phyloP scores from a whole-genome alignment of 2,329 filamentous ascomycete genomes.

The Cordyceps tenuipes region DNA sequence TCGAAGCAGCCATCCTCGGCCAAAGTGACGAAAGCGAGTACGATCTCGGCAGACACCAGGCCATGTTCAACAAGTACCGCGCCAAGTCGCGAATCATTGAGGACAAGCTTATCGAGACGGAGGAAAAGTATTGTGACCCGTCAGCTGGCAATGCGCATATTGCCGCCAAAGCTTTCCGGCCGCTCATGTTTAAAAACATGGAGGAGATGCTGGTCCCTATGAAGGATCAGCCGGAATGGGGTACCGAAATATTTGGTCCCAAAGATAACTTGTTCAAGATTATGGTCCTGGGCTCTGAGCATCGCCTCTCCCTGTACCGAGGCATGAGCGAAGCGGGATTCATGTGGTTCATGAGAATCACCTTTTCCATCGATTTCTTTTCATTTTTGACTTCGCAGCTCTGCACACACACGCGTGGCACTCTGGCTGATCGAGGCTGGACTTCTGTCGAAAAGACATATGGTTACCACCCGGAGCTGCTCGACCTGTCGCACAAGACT shows the following conservation, averaged over 20 bases:
- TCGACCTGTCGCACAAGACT: slow-evolving; percentile 38
- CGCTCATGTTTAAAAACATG: slow-evolving; percentile 42
- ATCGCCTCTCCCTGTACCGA: slow-evolving; percentile 37
- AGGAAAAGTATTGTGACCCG: slow-evolving; percentile 42
- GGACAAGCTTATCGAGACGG: slow-evolving; percentile 33
- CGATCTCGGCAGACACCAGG: slow-evolving; percentile 20
- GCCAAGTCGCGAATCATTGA: slow-evolving; percentile 35
- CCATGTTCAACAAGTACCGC: slow-evolving; percentile 34
- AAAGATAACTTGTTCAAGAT: slow-evolving; percentile 50
- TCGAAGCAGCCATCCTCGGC: slow-evolving; percentile 43
- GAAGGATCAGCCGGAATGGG: slow-evolving; percentile 39
- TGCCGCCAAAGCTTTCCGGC: slow-evolving; percentile 39
- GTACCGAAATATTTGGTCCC: slow-evolving; percentile 38
- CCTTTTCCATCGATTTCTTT: slow-evolving; percentile 50
- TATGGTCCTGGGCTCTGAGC: slow-evolving; percentile 39
- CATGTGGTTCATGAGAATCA: slow-evolving; percentile 45
- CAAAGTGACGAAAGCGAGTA: slow-evolving; percentile 28
- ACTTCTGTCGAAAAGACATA: slow-evolving; percentile 37
- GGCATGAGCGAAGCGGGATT: slow-evolving; percentile 38
- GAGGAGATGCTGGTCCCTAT: slow-evolving; percentile 38
- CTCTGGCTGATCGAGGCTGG: slow-evolving; percentile 48
- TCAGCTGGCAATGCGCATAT: slow-evolving; percentile 44
- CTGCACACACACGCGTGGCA: slow-evolving; percentile 38
- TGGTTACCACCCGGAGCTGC: slow-evolving; percentile 40
- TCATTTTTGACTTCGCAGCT: slow-evolving; percentile 48